Conservation (phyloP, 306 rosid species). For the Mimosa pudica region DNA sequence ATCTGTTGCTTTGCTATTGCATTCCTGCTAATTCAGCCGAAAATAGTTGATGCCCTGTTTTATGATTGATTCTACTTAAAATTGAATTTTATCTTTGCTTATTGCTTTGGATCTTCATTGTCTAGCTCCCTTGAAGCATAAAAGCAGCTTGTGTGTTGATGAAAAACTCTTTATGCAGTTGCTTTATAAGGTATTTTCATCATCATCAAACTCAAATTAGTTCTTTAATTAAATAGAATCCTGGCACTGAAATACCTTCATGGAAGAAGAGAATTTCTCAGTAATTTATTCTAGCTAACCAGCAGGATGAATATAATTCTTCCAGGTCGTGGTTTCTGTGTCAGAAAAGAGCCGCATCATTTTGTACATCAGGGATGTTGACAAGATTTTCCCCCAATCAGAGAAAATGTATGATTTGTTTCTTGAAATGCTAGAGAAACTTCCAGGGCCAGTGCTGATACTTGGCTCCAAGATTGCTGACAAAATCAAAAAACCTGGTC, state of each 20-base stretch:
- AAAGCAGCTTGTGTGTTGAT: not conserved
- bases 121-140: not conserved
- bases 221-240: not conserved
- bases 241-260: not conserved
- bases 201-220: not conserved
- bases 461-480: not conserved
- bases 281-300: not conserved
- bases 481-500: not conserved
- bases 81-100: not conserved
- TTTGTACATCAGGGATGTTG: slow-evolving; percentile 5
- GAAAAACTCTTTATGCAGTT: not conserved
- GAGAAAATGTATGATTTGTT: not conserved
- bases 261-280: not conserved
- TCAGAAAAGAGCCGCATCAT: not conserved
- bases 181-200: slow-evolving; percentile 1
- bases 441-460: slow-evolving; percentile 1
- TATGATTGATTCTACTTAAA: not conserved
- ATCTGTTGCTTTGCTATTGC: not conserved
- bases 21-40: not conserved
- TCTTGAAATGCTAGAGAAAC: not conserved
- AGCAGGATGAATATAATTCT: not conserved
- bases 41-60: not conserved
- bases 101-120: not conserved
- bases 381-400: not conserved
- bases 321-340: slow-evolving; percentile 7